Evolutionary conservation across 345 rosid species (phyloP).

Genomic region (Gossypium sturtianum): DNA sequence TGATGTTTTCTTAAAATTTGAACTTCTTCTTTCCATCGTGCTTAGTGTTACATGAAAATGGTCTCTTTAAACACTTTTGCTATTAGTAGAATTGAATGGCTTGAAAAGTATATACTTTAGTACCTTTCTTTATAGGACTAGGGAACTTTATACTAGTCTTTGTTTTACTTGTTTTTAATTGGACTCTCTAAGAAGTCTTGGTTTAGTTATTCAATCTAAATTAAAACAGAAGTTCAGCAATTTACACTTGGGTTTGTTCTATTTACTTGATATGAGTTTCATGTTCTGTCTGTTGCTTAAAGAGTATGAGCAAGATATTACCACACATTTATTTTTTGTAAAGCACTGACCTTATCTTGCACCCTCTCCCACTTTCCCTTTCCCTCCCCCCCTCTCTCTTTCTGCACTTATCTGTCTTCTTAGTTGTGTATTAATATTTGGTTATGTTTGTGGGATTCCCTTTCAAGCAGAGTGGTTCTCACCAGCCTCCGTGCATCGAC

Average conservation of each 20-base stretch:
- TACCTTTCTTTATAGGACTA: background rate
- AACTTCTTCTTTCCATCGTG: background rate
- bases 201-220: background rate
- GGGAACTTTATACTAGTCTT: background rate
- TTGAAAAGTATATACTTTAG: background rate
- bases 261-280: constrained; percentile 2
- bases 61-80: background rate
- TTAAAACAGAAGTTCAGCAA: background rate
- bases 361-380: too few species aligned
- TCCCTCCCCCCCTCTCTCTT: background rate
- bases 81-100: background rate
- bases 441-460: constrained; percentile 12
- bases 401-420: background rate
- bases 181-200: background rate
- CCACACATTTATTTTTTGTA: background rate
- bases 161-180: background rate
- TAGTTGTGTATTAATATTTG: constrained; percentile 2
- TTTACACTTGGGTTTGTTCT: background rate
- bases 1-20: background rate
- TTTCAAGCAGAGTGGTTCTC: constrained; percentile 82
- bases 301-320: background rate
- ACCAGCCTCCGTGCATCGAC: constrained; percentile 69
- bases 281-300: background rate
- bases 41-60: background rate
- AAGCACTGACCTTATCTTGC: constrained; percentile 1